A percentile compares a stretch with the other conserved stretches of the same genome.
phyloP scores from a whole-genome alignment of 352 stramenopile genomes.

The Phytophthora boehmeriae region DNA sequence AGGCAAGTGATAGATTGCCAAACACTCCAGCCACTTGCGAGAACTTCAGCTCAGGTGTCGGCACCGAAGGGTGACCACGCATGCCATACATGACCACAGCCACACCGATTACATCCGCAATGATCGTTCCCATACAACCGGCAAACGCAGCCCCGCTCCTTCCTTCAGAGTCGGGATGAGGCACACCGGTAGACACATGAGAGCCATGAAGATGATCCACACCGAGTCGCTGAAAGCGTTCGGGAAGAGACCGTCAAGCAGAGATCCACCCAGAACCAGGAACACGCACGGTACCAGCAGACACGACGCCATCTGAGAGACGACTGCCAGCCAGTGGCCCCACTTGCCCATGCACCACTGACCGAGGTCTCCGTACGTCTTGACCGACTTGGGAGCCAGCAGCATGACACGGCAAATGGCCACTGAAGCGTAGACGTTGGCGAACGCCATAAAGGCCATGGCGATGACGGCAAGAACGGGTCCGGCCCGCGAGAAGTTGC shows the following conservation, averaged over 20 bases:
- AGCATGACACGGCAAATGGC: conserved; percentile 55
- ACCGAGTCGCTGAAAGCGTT: conserved; percentile 41
- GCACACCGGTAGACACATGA: conserved; percentile 52
- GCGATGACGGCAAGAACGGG: conserved; percentile 43
- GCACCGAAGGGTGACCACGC: conserved; percentile 49
- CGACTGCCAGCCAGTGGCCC: conserved; percentile 49
- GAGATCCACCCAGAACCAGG: conserved; percentile 53
- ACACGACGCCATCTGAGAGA: conserved; percentile 52
- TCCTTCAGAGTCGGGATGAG: conserved; percentile 67
- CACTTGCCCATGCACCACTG: conserved; percentile 47
- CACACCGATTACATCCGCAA: conserved; percentile 57
- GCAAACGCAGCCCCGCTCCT: conserved; percentile 56
- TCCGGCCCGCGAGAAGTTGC: conserved; percentile 57
- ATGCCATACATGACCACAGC: conserved; percentile 56
- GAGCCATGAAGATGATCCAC: conserved; percentile 67
- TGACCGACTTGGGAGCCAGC: conserved; percentile 45
- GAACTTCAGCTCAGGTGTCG: conserved; percentile 46
- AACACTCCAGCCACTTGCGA: conserved; percentile 53
- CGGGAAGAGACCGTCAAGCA: conserved; percentile 54
- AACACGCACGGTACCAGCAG: conserved; percentile 56
- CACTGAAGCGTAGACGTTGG: conserved; percentile 63
- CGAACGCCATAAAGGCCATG: conserved; percentile 61
- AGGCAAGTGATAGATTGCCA: conserved; percentile 65
- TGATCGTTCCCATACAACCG: conserved; percentile 53
- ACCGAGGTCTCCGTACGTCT: conserved; percentile 59